Percentiles rank a stretch among this genome's conserved stretches.
Conservation (phyloP, 768 basidiomycete genomes). For the Boletus rufocinnamomeus region DNA sequence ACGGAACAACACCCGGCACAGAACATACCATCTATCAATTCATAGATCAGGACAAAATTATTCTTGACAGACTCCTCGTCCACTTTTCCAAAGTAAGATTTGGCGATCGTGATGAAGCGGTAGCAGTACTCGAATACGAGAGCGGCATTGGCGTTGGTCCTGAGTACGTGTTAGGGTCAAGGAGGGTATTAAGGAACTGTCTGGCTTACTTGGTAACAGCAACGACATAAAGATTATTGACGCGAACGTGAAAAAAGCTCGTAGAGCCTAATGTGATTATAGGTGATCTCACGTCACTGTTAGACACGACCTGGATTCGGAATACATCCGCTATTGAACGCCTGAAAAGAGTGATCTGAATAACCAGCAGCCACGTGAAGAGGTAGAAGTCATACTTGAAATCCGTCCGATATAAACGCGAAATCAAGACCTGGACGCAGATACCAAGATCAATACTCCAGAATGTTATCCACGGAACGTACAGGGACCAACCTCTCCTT, state of each 20-base stretch:
- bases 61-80: slow-evolving; percentile 99
- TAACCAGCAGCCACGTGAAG: not conserved
- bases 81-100: slow-evolving; percentile 96
- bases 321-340: slow-evolving; percentile 98
- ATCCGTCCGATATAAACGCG: slow-evolving; percentile 92
- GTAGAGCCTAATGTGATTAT: slow-evolving; percentile 98
- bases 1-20: slow-evolving; percentile 11
- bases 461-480: not conserved
- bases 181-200: not conserved
- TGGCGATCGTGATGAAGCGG: slow-evolving; percentile 91
- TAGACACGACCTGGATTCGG: slow-evolving; percentile 98
- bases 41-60: slow-evolving; percentile 98
- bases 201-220: slow-evolving; percentile 87
- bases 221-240: slow-evolving; percentile 94
- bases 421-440: slow-evolving; percentile 80
- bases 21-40: slow-evolving; percentile 85
- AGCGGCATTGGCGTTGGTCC: slow-evolving; percentile 96
- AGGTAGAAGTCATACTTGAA: slow-evolving; percentile 70
- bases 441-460: slow-evolving; percentile 8
- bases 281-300: slow-evolving; percentile 94
- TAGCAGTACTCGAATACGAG: slow-evolving; percentile 98
- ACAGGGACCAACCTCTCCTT: slow-evolving; percentile 83
- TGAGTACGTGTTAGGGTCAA: slow-evolving; percentile 32
- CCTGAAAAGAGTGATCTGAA: slow-evolving; percentile 43
- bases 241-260: slow-evolving; percentile 96